These are phyloP conservation scores for Aspergillus piperis DNA, from an alignment of 2,329 filamentous ascomycete genomes.

Conservation along the genomic window DNA sequence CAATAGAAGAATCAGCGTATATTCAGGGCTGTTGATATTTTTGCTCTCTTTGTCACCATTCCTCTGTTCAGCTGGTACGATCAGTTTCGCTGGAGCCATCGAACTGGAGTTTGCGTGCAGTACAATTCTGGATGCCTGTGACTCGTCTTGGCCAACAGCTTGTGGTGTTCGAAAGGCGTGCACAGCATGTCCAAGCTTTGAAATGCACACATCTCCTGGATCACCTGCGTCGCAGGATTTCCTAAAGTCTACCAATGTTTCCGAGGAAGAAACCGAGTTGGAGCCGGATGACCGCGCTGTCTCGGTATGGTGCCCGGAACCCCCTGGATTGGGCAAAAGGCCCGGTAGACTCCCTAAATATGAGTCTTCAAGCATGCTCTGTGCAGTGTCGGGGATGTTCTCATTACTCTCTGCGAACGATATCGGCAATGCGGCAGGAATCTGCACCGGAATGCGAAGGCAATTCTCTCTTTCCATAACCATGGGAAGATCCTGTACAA, in stretches of 20 bases:
- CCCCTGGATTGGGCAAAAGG: rapidly evolving
- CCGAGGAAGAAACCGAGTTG: neutral
- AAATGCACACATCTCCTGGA: neutral
- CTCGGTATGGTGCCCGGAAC: rapidly evolving
- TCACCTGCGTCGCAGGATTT: neutral
- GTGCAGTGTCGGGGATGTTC: rapidly evolving
- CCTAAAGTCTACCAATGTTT: neutral
- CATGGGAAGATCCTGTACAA: neutral
- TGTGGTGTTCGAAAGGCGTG: neutral
- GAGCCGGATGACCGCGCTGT: neutral
- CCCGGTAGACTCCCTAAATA: neutral
- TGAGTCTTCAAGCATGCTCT: neutral
- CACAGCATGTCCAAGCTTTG: neutral
- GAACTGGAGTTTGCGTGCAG: neutral
- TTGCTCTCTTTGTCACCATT: neutral
- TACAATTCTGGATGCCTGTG: neutral
- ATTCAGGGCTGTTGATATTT: neutral
- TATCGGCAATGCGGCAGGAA: neutral
- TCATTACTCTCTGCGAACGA: neutral
- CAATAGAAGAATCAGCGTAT: neutral
- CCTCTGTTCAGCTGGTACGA: rapidly evolving
- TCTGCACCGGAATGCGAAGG: neutral
- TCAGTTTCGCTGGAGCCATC: neutral
- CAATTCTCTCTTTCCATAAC: constrained; percentile 7
- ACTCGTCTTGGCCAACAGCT: neutral